phyloP scores from a whole-genome alignment of 2,329 filamentous ascomycete species.

The Apiospora sp. region DNA sequence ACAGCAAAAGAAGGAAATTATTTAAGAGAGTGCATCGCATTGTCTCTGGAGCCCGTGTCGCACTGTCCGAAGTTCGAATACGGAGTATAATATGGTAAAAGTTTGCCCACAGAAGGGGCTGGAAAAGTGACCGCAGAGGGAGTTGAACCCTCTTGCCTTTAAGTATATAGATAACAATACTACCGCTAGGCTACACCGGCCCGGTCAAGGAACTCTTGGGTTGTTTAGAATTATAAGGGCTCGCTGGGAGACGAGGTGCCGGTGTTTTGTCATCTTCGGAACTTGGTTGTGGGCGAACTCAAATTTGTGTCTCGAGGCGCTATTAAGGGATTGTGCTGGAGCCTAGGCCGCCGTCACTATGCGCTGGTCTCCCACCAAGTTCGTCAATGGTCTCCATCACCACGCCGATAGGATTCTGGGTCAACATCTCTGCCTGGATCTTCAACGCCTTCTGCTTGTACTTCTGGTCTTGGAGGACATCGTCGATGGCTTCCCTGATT shows the following conservation, averaged over 20 bases:
- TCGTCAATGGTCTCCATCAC: conserved; percentile 24
- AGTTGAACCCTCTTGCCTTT: neutral
- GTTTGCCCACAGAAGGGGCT: neutral
- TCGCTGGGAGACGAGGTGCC: neutral
- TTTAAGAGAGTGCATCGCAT: neutral
- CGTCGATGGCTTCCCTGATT: conserved; percentile 21
- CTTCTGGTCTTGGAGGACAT: conserved; percentile 18
- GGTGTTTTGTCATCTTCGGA: neutral
- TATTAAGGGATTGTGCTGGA: neutral
- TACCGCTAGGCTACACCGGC: neutral
- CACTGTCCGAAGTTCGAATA: neutral
- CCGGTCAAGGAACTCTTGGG: neutral
- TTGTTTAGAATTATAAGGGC: neutral
- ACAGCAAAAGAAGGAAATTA: neutral
- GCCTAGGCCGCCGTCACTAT: neutral
- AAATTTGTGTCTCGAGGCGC: neutral
- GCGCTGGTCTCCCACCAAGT: neutral
- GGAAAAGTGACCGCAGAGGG: neutral
- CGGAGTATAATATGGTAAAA: neutral
- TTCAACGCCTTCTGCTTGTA: conserved; percentile 24
- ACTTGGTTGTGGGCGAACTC: neutral
- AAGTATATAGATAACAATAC: neutral
- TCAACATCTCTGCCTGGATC: conserved; percentile 24
- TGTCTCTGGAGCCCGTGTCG: no score
- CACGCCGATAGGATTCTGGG: conserved; percentile 20